Evolutionary conservation across 164 flowering plant species (phyloP).

Genomic region (Taxillus chinensis): DNA sequence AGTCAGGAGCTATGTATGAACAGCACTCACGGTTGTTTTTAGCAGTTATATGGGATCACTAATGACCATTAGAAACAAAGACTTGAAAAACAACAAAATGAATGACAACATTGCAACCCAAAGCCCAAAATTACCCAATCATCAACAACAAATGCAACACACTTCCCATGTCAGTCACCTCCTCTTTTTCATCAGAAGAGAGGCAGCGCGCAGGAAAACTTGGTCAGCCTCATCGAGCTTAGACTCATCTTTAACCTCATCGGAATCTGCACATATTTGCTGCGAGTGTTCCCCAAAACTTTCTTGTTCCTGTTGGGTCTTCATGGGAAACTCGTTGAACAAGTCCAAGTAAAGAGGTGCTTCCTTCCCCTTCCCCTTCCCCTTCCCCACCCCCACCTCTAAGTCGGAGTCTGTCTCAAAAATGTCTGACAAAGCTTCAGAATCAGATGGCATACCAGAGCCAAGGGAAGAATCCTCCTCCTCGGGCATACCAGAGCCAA

Average conservation of each 20-base stretch:
- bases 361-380: slow-evolving; percentile 12
- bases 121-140: too few species aligned
- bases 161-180: slow-evolving; percentile 7
- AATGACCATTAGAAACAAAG: too few species aligned
- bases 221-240: slow-evolving; percentile 80
- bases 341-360: slow-evolving; percentile 51
- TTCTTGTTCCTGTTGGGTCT: slow-evolving; percentile 34
- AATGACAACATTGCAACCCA: too few species aligned
- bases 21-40: too few species aligned
- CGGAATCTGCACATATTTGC: slow-evolving; percentile 41
- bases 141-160: too few species aligned
- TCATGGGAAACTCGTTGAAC: slow-evolving; percentile 25
- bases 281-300: slow-evolving; percentile 67
- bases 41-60: too few species aligned
- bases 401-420: slow-evolving; percentile 74
- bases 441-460: slow-evolving; percentile 37
- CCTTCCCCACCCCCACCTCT: slow-evolving; percentile 29
- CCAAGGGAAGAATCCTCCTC: slow-evolving; percentile 25
- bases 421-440: slow-evolving; percentile 75
- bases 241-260: slow-evolving; percentile 24
- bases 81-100: too few species aligned
- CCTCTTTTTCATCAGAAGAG: slow-evolving; percentile 60
- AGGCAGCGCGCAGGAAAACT: slow-evolving; percentile 60
- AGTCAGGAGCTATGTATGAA: too few species aligned
- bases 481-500: slow-evolving; percentile 24